These are phyloP conservation scores for Sugiyamaella qingdaonensis DNA, from an alignment of 805 yeast species.

Conservation along the genomic window DNA sequence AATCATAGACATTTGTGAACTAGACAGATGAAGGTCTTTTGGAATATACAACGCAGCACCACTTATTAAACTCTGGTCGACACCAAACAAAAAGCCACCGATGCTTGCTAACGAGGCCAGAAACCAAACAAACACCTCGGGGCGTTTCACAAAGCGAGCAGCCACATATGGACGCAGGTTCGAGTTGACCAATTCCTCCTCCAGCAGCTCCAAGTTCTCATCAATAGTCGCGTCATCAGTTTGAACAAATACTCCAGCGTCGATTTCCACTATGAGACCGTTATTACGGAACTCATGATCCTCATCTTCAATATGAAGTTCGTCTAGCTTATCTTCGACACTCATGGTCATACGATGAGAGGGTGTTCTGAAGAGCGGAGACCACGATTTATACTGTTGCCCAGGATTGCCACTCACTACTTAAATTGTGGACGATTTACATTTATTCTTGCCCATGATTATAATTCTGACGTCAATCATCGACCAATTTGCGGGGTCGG, in stretches of 20 bases:
- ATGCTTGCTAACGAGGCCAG: constrained; percentile 12
- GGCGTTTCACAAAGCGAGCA: constrained; percentile 6
- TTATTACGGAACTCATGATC: background rate
- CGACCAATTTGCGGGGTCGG: too few relatives aligned
- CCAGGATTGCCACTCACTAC: too few relatives aligned
- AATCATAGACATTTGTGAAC: constrained; percentile 15
- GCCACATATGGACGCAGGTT: constrained; percentile 9
- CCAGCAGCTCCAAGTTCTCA: constrained; percentile 8
- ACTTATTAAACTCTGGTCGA: constrained; percentile 17
- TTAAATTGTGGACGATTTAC: too few relatives aligned
- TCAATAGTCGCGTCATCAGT: constrained; percentile 8
- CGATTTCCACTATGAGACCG: constrained; percentile 11
- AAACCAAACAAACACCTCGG: constrained; percentile 11
- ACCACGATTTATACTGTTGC: too few relatives aligned
- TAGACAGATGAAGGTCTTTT: background rate
- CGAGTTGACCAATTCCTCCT: constrained; percentile 4
- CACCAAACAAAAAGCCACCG: constrained; percentile 17
- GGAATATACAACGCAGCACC: constrained; percentile 15
- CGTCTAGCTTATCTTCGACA: background rate
- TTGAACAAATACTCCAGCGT: constrained; percentile 13
- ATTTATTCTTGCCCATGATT: too few relatives aligned
- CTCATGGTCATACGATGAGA: too few relatives aligned
- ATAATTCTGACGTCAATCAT: too few relatives aligned
- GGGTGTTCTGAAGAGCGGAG: too few relatives aligned
- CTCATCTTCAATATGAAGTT: constrained; percentile 1